Evolutionary conservation across 306 rosid species (phyloP), one percentile per base, ranked within the genome.

Genomic region (Spatholobus suberectus): DNA sequence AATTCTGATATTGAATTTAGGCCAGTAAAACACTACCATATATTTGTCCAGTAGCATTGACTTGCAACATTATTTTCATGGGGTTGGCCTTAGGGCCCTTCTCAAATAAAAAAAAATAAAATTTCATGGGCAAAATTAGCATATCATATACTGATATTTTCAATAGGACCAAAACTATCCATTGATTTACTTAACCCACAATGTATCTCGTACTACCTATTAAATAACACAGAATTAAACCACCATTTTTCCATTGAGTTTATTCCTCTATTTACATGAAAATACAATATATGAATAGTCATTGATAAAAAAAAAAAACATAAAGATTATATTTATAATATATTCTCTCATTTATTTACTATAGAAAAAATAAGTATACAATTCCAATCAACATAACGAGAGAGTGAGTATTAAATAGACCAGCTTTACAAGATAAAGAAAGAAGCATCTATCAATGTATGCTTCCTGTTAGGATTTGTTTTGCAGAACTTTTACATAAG

Each of bases 61-160:
- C 26, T 80, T 44, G 5, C 43, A 34, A 62, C 21, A 62, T 46
- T 29, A 77, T 27, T 76, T n/a, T n/a, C n/a, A n/a, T n/a, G n/a
- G n/a, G n/a, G n/a, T n/a, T n/a, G n/a, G n/a, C n/a, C n/a, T n/a
- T n/a, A n/a, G n/a, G n/a, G n/a, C n/a, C n/a, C n/a, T n/a, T n/a
- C n/a, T n/a, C n/a, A n/a, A n/a, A n/a, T n/a, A n/a, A n/a, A n/a
- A n/a, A n/a, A n/a, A n/a, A n/a, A n/a, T n/a, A n/a, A n/a, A n/a
- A n/a, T n/a, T 61, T 46, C 72, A 17, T 24, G 51, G 15, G 24
- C 6, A 11, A 51, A 27, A 49, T 29, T 32, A 49, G 12, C n/a
- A n/a, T n/a, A n/a, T n/a, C 29, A 54, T 54, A 1, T n/a, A 24
- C 35, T 58, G 35, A 26, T 59, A 23, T 11, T 24, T 59, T 26